These are phyloP conservation scores for Pseudodiploospora longispora DNA, from an alignment of 2,329 filamentous ascomycete genomes.

Conservation along the genomic window DNA sequence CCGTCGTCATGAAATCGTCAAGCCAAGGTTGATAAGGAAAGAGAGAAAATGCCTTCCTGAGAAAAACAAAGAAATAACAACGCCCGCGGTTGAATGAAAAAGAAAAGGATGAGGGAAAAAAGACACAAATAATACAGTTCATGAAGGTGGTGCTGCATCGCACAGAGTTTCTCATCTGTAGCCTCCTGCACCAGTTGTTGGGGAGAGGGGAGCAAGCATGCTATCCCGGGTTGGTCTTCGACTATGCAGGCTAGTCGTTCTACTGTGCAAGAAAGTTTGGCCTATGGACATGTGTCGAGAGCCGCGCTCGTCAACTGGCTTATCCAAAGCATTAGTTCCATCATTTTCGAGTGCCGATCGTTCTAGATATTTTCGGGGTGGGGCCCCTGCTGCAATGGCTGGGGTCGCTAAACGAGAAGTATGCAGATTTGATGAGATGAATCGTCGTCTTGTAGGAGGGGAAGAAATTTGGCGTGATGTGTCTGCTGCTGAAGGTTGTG, in stretches of 20 bases:
- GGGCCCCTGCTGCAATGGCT: slow-evolving; percentile 27
- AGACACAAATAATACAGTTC: slow-evolving; percentile 10
- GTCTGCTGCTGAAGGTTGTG: slow-evolving; percentile 25
- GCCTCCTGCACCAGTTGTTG: slow-evolving; percentile 30
- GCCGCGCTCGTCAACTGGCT: slow-evolving; percentile 16
- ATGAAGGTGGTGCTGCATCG: slow-evolving; percentile 6
- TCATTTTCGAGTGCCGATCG: slow-evolving; percentile 33
- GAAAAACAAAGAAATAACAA: slow-evolving; percentile 21
- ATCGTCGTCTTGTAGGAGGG: slow-evolving; percentile 44
- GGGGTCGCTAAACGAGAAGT: slow-evolving; percentile 36
- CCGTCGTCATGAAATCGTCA: slow-evolving; percentile 8
- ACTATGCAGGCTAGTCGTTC: slow-evolving; percentile 38
- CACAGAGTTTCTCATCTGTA: slow-evolving; percentile 34
- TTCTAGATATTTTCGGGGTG: slow-evolving; percentile 42
- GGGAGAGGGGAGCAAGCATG: slow-evolving; percentile 24
- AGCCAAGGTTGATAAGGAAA: slow-evolving; percentile 11
- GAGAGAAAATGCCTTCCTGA: slow-evolving; percentile 10
- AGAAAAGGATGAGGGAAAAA: slow-evolving; percentile 16
- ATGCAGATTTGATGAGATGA: slow-evolving; percentile 40
- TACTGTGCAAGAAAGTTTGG: slow-evolving; percentile 32
- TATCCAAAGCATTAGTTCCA: slow-evolving; percentile 17
- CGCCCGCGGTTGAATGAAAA: slow-evolving; percentile 18
- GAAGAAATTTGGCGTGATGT: slow-evolving; percentile 31
- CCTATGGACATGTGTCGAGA: slow-evolving; percentile 37
- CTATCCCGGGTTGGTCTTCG: slow-evolving; percentile 36